These are phyloP conservation scores for Desmodesmus armatus DNA, from an alignment of 139 green algal genomes.

Conservation along the genomic window DNA sequence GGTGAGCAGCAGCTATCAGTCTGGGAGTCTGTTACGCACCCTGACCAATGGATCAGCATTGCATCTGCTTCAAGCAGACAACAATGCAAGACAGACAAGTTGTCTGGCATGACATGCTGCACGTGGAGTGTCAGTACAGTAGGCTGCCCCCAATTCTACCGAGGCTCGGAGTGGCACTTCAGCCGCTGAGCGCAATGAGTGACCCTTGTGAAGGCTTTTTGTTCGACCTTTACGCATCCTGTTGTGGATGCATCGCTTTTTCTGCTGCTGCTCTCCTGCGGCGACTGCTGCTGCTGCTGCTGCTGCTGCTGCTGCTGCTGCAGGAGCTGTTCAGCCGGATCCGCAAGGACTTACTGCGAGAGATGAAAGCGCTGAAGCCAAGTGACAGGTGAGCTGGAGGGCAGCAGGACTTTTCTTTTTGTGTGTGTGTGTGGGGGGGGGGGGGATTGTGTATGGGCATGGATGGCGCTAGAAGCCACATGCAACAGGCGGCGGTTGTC, in stretches of 20 bases:
- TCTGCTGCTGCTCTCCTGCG: background rate
- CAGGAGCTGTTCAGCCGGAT: conserved; percentile 88
- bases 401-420: too few species aligned
- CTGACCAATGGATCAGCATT: too few species aligned
- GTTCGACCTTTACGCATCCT: too few species aligned
- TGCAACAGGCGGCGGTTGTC: too few species aligned
- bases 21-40: background rate
- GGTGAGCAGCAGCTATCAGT: conserved; percentile 45
- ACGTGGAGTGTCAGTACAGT: too few species aligned
- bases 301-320: background rate
- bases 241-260: background rate
- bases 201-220: too few species aligned
- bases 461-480: too few species aligned
- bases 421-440: too few species aligned
- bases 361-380: conserved; percentile 66
- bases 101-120: background rate
- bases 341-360: conserved; percentile 90
- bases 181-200: too few species aligned
- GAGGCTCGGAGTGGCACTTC: too few species aligned
- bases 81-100: background rate
- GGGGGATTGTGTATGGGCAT: too few species aligned
- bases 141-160: too few species aligned
- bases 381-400: background rate
- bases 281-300: background rate
- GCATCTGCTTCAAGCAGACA: background rate